Evolutionary conservation across 192 early-diverging fungal species (phyloP), one percentile per base, ranked within the genome.

Genomic region (Coemansia sp.): DNA sequence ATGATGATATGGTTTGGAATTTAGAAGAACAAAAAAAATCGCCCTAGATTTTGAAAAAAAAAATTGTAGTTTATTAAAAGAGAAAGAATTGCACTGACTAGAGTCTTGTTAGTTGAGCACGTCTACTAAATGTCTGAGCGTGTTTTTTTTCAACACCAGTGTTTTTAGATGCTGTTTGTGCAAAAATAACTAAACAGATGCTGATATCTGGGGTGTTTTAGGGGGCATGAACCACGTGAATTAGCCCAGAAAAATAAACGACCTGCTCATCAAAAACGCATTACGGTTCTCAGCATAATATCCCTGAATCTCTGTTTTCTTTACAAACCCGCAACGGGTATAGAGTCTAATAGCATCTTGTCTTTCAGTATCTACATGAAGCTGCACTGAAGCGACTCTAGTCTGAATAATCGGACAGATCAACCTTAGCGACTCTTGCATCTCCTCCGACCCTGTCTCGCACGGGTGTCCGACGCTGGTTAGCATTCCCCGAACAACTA

Each of bases 281-380:
- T 69, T 48, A 15, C 73, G 73, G 8, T 52, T 64, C 37, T 33
- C 54, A 2, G 63, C 56, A 11, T 75, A 75, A 43, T 75, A 75
- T 37, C 52, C 34, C 11, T 52, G 35, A 17, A 75, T 65, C 17
- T 51, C 58, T n/a, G 67, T 37, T 43, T 39, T 59, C 14, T 6
- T 55, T 5, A 2, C n/a, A 43, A 75, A 70, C 5, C 73, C 73
- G 3, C 63, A 64, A 9, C 51, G 67, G 6, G 43, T 35, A 56
- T 75, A 75, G 14, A 75, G 67, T 5, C 56, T 63, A 22, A 66
- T 34, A 1, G 73, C 73, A 5, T 48, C 63, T 2, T 12, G 12
- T 56, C 73, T 52, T 4, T 36, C 51, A 1, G 22, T 64, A 33
- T 75, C 73, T 11, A 75, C 73, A 51, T 75, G 73, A 2, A 75